Evolutionary conservation across 179 eudicot species (phyloP), one percentile per base, ranked within the genome.

Genomic region (Amaranthus tricolor): DNA sequence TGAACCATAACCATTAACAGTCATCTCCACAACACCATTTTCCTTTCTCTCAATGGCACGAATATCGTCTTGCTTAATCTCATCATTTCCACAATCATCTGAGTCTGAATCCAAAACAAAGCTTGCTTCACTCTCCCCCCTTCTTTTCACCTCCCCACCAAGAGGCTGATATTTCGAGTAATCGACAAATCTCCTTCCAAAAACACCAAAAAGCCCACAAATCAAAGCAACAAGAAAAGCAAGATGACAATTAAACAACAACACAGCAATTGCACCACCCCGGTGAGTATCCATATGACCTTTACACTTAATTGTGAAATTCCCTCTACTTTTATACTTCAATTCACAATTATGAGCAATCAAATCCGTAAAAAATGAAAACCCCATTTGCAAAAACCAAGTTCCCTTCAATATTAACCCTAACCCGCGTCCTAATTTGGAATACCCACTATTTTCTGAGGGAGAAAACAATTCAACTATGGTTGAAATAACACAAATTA

Each of bases 381-480:
- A 85, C 57, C 97, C 98, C 95, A 94, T 94, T 75, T 96, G 99
- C 56, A 96, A 74, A 79, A 89, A 75, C 99, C 99, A 96, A 60
- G 76, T 87, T 19, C 98, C 97, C 17, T 93, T 92, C 53, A 85
- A 72, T 66, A 91, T 74, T 76, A 96, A 77, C 80, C 98, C 99
- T 62, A 93, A 65, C 60, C 96, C 98, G 31, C 97, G 89, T 0
- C 84, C 92, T 57, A 93, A 76, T 73, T 86, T 76, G 5, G 92
- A 77, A 43, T 64, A 77, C 70, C 47, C 73, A 14, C 89, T 83
- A 19, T 77, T 47, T 5, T 17, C 54, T 53, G 10, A 24, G 0
- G 92, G 82, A 48, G 78, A 77, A 62, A 83, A 82, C 66, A 91
- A 67, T 76, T 96, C 97, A 66, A 96, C 78, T 52, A 88, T 3